Evolutionary conservation across 345 rosid genomes (phyloP), one percentile per base, ranked within the genome.

Genomic region (Cardamine resedifolia): DNA sequence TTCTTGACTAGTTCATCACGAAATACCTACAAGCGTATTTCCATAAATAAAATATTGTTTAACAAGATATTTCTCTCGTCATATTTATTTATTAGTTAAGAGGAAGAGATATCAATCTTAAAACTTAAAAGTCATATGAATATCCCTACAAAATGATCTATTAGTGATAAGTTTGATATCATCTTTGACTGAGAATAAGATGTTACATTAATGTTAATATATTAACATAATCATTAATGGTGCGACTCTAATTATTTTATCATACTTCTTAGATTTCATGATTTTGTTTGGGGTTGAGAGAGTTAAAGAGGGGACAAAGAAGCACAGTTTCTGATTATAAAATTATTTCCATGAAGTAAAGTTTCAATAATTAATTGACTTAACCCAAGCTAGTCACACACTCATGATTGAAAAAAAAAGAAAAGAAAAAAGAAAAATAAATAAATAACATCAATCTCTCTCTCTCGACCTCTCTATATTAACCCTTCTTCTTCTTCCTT

Each of bases 331-430:
- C n/a, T 64, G 68, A 70, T 70, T 71, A 77, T 50, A 71, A 57
- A 64, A 76, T 57, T 30, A 64, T 70, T 64, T 70, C 8, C 7
- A 11, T 21, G 31, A 26, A 43, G 23, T 41, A 75, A 68, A 64
- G 70, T 0, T 38, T 77, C 28, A 58, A 59, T 52, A 47, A 39
- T 65, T 58, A 26, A 57, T 65, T 71, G 39, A 34, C 33, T 30
- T 8, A 7, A 28, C 52, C 74, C 31, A 67, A 70, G 76, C 75
- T 70, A 61, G 76, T 76, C 72, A 64, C 80, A 71, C 62, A 63
- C 62, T 83, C 87, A 84, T 88, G 81, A 84, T 86, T 86, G 84
- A 79, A 78, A 72, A 36, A 38, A 24, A 9, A 59, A 1, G 3
- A 2, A 9, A 10, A 34, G 6, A 51, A 50, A 16, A 27, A 52